phyloP scores from a whole-genome alignment of 768 basidiomycete species.

The Pisolithus sp. region DNA sequence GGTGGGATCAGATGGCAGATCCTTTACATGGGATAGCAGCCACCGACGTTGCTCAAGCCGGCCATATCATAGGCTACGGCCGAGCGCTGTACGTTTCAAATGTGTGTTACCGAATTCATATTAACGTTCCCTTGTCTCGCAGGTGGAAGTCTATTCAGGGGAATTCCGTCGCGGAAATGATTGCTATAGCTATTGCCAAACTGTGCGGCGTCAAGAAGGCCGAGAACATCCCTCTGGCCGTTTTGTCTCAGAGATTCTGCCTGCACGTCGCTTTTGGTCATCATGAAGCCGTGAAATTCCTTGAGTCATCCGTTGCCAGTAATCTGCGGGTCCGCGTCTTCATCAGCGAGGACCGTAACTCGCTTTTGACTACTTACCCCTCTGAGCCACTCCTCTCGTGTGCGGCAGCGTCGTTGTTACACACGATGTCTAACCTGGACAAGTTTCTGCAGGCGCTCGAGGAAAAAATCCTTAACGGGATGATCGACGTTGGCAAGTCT shows the following conservation, averaged over 20 bases:
- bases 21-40: neutral
- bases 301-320: constrained; percentile 1
- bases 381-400: constrained; percentile 5
- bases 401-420: neutral
- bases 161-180: neutral
- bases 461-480: neutral
- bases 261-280: neutral
- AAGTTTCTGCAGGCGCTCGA: neutral
- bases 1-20: constrained; percentile 5
- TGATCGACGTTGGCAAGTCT: constrained; percentile 3
- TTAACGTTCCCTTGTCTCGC: neutral
- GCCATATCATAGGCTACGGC: constrained; percentile 1
- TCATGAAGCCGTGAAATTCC: neutral
- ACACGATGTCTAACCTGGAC: neutral
- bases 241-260: constrained; percentile 3
- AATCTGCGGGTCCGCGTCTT: neutral
- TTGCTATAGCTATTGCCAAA: neutral
- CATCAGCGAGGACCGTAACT: neutral
- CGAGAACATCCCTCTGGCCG: neutral
- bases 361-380: constrained; percentile 1
- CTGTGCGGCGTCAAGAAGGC: too few relatives aligned
- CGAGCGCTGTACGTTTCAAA: neutral
- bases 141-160: neutral
- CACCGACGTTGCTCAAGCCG: neutral
- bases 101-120: neutral